These are phyloP conservation scores for Luzula sylvatica DNA, from an alignment of 176 grass and related monocot species.

Conservation along the genomic window DNA sequence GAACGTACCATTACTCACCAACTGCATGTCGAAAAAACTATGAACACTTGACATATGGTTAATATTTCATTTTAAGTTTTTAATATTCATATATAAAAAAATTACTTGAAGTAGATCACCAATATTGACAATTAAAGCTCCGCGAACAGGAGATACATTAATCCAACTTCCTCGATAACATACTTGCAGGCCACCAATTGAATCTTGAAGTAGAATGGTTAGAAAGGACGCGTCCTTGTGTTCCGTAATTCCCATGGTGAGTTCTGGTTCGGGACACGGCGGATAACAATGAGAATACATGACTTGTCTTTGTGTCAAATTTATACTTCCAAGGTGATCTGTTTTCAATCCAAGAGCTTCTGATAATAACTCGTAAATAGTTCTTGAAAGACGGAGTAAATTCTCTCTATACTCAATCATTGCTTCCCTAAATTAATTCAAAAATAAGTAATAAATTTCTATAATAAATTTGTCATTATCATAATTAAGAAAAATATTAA, in stretches of 20 bases:
- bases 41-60: too few relatives aligned
- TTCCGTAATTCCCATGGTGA: not conserved
- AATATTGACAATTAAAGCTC: constrained; percentile 16
- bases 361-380: constrained; percentile 14
- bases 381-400: constrained; percentile 3
- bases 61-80: too few relatives aligned
- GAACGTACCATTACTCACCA: constrained; percentile 21
- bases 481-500: not conserved
- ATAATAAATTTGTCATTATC: constrained; percentile 2
- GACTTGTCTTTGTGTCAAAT: constrained; percentile 8
- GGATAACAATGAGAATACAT: constrained; percentile 16
- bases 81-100: too few relatives aligned
- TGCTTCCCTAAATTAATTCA: constrained; percentile 2
- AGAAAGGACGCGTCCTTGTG: constrained; percentile 11
- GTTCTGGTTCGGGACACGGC: constrained; percentile 15
- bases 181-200: constrained; percentile 19
- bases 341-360: constrained; percentile 8
- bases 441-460: too few relatives aligned
- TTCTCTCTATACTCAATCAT: constrained; percentile 10
- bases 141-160: constrained; percentile 3
- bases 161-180: constrained; percentile 6
- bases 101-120: constrained; percentile 23
- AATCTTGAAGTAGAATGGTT: constrained; percentile 21
- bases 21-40: constrained; percentile 16
- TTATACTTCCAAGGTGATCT: constrained; percentile 7